Base-by-base conservation (phyloP, 83 land plant genomes). In the Diphasiastrum complanatum region DNA sequence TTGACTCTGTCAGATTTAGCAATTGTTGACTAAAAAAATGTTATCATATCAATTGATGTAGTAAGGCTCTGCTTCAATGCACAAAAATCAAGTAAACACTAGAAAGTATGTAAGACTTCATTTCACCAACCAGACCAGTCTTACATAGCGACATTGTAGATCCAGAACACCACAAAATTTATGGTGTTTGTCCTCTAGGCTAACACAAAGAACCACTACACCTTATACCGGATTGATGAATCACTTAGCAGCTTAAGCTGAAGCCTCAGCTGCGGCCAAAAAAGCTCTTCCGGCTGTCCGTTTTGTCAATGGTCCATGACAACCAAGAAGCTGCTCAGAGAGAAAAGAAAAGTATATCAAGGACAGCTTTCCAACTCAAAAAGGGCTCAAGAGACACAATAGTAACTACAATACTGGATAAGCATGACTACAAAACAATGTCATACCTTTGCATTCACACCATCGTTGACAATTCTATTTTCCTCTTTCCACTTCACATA, bases 391-490 rank as follows among this genome's bases (percentile, higher is more conserved):
- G 5, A 47, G 12, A 50, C n/a, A 63, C 0, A 32, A n/a, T 2
- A 47, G 1, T 63, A 20, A 16, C 10, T 14, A 5, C 11, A 24
- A 25, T 24, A 3, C 12, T 49, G 4, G 24, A 27, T 14, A 47
- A 47, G n/a, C 24, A 47, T 43, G 43, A 8, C 8, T 48, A 48
- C 4, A n/a, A n/a, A n/a, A n/a, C n/a, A n/a, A n/a, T n/a, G n/a
- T 45, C 59, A 46, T 38, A 85, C 87, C 91, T 84, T 84, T 1
- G 92, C 89, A 66, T 78, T 86, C 27, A 86, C 92, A 71, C 92
- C 92, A 73, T 86, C 92, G 25, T 75, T 65, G 26, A 81, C 63
- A 59, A 86, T 75, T 40, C 84, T 73, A 75, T 81, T 77, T 67
- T 86, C 92, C 18, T 69, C 65, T 73, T 84, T 86, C 79, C 78